Base-by-base conservation (phyloP, 2,329 filamentous ascomycete genomes). In the Scytalidium lignicola region DNA sequence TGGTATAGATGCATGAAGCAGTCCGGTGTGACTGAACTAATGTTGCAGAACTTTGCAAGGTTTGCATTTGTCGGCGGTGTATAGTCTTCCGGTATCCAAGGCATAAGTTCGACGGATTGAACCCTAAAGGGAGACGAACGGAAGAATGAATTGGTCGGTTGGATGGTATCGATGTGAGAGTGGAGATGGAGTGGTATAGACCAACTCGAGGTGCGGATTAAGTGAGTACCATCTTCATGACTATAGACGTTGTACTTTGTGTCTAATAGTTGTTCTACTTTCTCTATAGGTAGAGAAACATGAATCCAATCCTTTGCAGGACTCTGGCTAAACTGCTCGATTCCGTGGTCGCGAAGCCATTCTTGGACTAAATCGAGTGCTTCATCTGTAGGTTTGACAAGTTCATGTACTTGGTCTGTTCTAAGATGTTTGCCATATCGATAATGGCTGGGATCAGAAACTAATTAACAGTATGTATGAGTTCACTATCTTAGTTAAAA, bases 121-220 rank as follows among this genome's bases (percentile, higher is more conserved):
- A 50, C 43, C 13, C 50, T 51, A 22, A 20, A 45, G 42, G 58
- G 55, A 3, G 47, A n/a, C 20, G 68, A 57, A 32, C 72, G 70
- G 62, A 79, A 76, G 67, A 83, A 83, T 0, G 78, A 78, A 44
- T 74, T 82, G 1, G 79, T 83, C 2, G 80, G 80, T 60, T 83
- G 79, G 21, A 83, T 75, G 12, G 76, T 73, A 57, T 82, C 77
- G 52, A 83, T 75, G 58, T 80, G 78, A 44, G 72, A 68, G 58
- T 82, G 78, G 3, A 83, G 68, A 57, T 82, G 74, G 28, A 58
- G 59, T 15, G 80, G 79, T 3, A 84, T 71, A 41, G 78, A 82
- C 79, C 79, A 83, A 39, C 70, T 64, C 1, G 75, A 73, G 0
- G 80, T 72, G 41, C 80, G 73, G 15, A 76, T 69, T 7, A 81